Base-by-base conservation (phyloP, 163 green algal species). In the Chloroidium sp. region DNA sequence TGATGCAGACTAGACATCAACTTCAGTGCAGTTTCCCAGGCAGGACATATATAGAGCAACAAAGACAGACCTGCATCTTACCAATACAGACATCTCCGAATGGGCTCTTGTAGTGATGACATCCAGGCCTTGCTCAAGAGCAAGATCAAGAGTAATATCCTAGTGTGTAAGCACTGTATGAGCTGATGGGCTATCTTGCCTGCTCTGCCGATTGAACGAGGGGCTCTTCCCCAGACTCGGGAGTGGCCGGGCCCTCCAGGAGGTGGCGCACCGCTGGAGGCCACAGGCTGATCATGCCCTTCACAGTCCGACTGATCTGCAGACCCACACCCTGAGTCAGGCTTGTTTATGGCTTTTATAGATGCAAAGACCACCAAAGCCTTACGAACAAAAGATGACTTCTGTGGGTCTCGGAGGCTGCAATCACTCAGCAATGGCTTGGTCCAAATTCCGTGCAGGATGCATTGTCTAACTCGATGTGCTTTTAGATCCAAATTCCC, bases 241-340 rank as follows among this genome's bases (percentile, higher is more conserved):
- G 13, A 13, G 60, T 61, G 10, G 76, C 59, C 8, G 8, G 4
- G 10, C 69, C 61, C 75, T 12, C 62, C 59, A 62, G 75, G 59
- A 68, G 59, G 60, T 74, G 81, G 76, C 69, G 81, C 81, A 76
- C 69, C 69, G 57, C 61, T 76, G 76, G 81, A 76, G 60, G 81
- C 79, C 57, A 68, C 68, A 6, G 62, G 1, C 67, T 76, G 8
- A 80, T 67, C 57, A 74, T 78, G 13, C 76, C 57, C 57, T 61
- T 57, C 10, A 79, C 10, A 4, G 59, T 61, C 14, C 57, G 2
- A 14, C 75, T 62, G 36, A 57, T 14, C 69, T 72, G 64, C 64
- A 10, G 8, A 10, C 6, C 8, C 8, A 10, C 8, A 72, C 64
- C 64, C 64, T n/a, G 64, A n/a, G 6, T 57, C 2, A 14, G 69